Percentiles rank a stretch among this genome's conserved stretches.
Conservation (phyloP, 768 basidiomycete species). For the Rhodotorula diobovata region DNA sequence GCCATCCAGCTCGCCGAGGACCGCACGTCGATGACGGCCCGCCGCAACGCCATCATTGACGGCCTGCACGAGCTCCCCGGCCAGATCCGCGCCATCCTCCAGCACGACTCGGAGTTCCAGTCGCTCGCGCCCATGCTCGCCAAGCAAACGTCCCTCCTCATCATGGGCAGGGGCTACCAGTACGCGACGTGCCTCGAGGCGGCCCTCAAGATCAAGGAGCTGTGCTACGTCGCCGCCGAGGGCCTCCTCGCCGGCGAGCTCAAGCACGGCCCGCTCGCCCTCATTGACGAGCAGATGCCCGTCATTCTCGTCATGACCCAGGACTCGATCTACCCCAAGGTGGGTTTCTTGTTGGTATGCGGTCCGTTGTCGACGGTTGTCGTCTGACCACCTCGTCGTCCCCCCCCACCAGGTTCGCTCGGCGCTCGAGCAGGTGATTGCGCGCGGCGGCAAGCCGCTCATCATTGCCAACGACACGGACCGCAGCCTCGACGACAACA, state of each 20-base stretch:
- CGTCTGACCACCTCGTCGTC: background rate
- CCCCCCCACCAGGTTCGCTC: slow-evolving; percentile 52
- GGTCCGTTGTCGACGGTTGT: too few species aligned
- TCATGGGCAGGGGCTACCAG: slow-evolving; percentile 97
- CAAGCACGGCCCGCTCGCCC: slow-evolving; percentile 95
- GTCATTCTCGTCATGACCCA: slow-evolving; percentile 99
- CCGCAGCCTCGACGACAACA: slow-evolving; percentile 59
- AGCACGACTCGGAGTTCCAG: slow-evolving; percentile 69
- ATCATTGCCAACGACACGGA: slow-evolving; percentile 94
- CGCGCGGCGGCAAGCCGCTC: slow-evolving; percentile 66
- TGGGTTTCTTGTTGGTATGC: slow-evolving; percentile 44
- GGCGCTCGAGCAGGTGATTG: slow-evolving; percentile 67
- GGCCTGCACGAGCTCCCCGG: slow-evolving; percentile 83
- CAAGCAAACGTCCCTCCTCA: slow-evolving; percentile 67
- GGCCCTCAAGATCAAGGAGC: slow-evolving; percentile 97
- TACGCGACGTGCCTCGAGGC: slow-evolving; percentile 97
- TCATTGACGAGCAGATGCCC: slow-evolving; percentile 72
- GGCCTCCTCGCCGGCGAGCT: slow-evolving; percentile 96
- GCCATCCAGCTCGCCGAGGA: slow-evolving; percentile 98
- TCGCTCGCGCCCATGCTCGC: slow-evolving; percentile 61
- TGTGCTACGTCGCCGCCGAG: slow-evolving; percentile 53
- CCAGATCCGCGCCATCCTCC: slow-evolving; percentile 82
- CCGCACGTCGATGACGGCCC: slow-evolving; percentile 82
- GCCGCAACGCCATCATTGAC: slow-evolving; percentile 87
- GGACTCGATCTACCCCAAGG: slow-evolving; percentile 96